Percentiles rank a stretch among this genome's conserved stretches.
These are phyloP conservation scores for Chaetomiaceae sp. DNA, from an alignment of 2,329 filamentous ascomycete species.

Conservation along the genomic window DNA sequence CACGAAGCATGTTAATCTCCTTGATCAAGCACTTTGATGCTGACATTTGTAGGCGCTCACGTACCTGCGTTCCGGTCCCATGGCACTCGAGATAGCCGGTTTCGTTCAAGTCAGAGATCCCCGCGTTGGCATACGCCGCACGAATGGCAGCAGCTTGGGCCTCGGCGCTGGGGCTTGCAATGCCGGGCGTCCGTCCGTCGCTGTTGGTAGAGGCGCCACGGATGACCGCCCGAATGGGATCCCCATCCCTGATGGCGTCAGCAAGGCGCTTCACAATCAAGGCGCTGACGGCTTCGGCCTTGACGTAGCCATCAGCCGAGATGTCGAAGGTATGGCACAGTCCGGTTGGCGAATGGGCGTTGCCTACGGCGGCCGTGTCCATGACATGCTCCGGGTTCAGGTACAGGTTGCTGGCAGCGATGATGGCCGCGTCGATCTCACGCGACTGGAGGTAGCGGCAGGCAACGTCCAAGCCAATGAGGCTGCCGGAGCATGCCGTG, in stretches of 20 bases:
- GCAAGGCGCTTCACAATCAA: conserved; percentile 20
- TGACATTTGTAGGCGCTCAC: neutral
- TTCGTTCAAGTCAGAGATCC: conserved; percentile 10
- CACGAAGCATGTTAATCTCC: neutral
- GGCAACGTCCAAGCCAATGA: conserved; percentile 29
- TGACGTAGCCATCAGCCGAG: conserved; percentile 27
- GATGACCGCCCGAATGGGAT: conserved; percentile 28
- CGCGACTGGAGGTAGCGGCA: conserved; percentile 28
- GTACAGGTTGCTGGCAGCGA: conserved; percentile 28
- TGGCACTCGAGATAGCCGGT: conserved; percentile 34
- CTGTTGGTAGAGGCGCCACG: conserved; percentile 29
- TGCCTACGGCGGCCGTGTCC: conserved; percentile 16
- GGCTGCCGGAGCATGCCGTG: conserved; percentile 29
- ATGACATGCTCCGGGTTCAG: conserved; percentile 29
- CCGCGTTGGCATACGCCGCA: conserved; percentile 30
- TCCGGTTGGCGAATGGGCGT: conserved; percentile 1
- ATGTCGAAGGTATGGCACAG: conserved; percentile 29
- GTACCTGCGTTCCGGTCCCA: conserved; percentile 32
- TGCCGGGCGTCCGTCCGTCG: conserved; percentile 37
- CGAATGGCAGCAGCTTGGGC: conserved; percentile 33
- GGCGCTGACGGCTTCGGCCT: conserved; percentile 10
- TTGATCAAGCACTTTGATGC: neutral
- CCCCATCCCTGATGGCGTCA: conserved; percentile 26
- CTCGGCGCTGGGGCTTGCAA: conserved; percentile 37
- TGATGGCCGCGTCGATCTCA: conserved; percentile 23